Evolutionary conservation across 2,329 filamentous ascomycete genomes (phyloP).

Genomic region (Diaporthe sp.): DNA sequence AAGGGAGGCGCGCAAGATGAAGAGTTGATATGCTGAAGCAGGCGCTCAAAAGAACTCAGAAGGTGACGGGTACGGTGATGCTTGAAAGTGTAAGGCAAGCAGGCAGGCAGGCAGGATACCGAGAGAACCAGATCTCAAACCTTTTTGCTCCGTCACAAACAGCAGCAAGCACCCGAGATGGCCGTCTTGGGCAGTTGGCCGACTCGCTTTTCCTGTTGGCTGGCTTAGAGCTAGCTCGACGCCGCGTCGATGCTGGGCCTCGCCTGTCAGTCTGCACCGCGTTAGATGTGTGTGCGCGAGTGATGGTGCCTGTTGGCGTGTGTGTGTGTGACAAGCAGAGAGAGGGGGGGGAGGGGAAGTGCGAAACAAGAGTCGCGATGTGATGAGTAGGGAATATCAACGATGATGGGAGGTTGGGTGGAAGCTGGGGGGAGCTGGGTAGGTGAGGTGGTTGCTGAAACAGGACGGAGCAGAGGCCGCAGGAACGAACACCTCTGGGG

Average conservation of each 20-base stretch:
- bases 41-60: conserved; percentile 35
- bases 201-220: conserved; percentile 14
- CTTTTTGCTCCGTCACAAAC: conserved; percentile 36
- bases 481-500: neutral
- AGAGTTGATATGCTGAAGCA: conserved; percentile 32
- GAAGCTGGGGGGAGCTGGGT: conserved; percentile 29
- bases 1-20: conserved; percentile 34
- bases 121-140: conserved; percentile 40
- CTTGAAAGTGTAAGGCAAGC: conserved; percentile 31
- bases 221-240: conserved; percentile 23
- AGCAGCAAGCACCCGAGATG: conserved; percentile 31
- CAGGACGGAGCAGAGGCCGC: conserved; percentile 21
- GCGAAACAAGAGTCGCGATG: conserved; percentile 14
- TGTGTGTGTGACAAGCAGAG: neutral
- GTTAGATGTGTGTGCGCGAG: conserved; percentile 24
- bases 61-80: conserved; percentile 32
- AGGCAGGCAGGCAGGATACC: conserved; percentile 35
- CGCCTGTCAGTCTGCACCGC: conserved; percentile 29
- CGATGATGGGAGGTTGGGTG: conserved; percentile 10
- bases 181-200: conserved; percentile 25
- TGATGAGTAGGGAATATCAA: conserved; percentile 9
- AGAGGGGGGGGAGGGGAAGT: neutral
- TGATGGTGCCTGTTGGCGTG: neutral
- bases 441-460: conserved; percentile 31
- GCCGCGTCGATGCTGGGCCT: conserved; percentile 33